Evolutionary conservation across 2,329 filamentous ascomycete genomes (phyloP).

Genomic region (Neurospora crassa): DNA sequence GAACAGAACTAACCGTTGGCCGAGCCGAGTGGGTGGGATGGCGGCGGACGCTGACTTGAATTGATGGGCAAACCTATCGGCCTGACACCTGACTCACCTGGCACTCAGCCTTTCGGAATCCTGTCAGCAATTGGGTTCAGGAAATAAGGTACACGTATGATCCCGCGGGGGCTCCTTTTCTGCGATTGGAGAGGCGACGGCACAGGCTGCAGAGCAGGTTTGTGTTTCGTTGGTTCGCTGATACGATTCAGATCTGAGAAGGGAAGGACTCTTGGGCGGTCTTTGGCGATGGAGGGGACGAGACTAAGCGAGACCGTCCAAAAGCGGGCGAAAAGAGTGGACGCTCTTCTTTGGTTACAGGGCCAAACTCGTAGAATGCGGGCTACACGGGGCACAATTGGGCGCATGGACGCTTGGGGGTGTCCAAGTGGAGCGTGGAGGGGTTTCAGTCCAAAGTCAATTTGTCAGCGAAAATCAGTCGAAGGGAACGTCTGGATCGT

Average conservation of each 20-base stretch:
- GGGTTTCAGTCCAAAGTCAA: not conserved
- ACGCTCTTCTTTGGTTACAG: not conserved
- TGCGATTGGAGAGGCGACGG: not conserved
- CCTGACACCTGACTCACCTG: not conserved
- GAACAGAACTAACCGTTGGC: not conserved
- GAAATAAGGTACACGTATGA: not conserved
- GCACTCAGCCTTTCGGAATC: not conserved
- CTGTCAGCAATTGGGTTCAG: not conserved
- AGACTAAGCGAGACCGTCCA: not conserved
- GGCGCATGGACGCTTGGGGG: not conserved
- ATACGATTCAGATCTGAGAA: not conserved
- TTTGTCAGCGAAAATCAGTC: not conserved
- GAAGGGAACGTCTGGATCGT: not conserved
- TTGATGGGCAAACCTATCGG: not conserved
- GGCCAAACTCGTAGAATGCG: not conserved
- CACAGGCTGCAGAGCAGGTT: not conserved
- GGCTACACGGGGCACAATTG: not conserved
- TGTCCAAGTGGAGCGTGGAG: not conserved
- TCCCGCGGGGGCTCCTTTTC: not conserved
- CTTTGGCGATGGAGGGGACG: not conserved
- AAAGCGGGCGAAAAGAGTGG: not conserved
- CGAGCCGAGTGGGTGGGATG: not conserved
- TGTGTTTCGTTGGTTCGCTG: not conserved
- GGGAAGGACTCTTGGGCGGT: not conserved
- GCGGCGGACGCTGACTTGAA: not conserved